Percentiles rank a stretch among this genome's conserved stretches.
phyloP scores from a whole-genome alignment of 2,329 filamentous ascomycete genomes.

The Teratosphaeria destructans region DNA sequence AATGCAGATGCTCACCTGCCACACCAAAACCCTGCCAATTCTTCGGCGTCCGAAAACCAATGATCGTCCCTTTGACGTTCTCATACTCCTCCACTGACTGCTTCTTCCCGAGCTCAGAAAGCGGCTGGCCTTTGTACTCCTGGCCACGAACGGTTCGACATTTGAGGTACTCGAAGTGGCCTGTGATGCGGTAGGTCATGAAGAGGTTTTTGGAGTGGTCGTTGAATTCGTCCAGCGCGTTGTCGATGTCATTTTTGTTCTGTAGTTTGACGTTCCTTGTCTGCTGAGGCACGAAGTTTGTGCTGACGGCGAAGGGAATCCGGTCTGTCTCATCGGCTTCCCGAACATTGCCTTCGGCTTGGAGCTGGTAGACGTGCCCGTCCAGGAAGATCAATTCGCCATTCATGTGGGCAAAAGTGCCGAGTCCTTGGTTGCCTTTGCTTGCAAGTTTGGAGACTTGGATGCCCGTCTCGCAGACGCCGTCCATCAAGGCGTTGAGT shows the following conservation, averaged over 20 bases:
- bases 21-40: conserved; percentile 33
- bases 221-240: conserved; percentile 17
- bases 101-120: conserved; percentile 29
- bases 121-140: conserved; percentile 22
- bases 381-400: conserved; percentile 37
- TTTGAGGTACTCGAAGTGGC: conserved; percentile 21
- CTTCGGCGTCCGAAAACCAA: conserved; percentile 33
- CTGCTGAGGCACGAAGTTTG: conserved; percentile 21
- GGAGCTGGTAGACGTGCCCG: conserved; percentile 32
- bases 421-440: conserved; percentile 42
- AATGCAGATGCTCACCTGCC: conserved; percentile 34
- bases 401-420: conserved; percentile 35
- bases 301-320: conserved; percentile 31
- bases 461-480: conserved; percentile 37
- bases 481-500: conserved; percentile 36
- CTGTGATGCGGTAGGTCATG: conserved; percentile 25
- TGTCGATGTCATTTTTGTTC: conserved; percentile 19
- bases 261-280: conserved; percentile 14
- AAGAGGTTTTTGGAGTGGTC: conserved; percentile 22
- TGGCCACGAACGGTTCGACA: conserved; percentile 24
- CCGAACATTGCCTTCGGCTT: conserved; percentile 26
- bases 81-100: conserved; percentile 30
- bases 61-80: conserved; percentile 29
- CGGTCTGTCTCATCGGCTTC: conserved; percentile 25
- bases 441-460: conserved; percentile 35